Evolutionary conservation across 345 rosid genomes (phyloP).

Genomic region (Rubroshorea leprosula): DNA sequence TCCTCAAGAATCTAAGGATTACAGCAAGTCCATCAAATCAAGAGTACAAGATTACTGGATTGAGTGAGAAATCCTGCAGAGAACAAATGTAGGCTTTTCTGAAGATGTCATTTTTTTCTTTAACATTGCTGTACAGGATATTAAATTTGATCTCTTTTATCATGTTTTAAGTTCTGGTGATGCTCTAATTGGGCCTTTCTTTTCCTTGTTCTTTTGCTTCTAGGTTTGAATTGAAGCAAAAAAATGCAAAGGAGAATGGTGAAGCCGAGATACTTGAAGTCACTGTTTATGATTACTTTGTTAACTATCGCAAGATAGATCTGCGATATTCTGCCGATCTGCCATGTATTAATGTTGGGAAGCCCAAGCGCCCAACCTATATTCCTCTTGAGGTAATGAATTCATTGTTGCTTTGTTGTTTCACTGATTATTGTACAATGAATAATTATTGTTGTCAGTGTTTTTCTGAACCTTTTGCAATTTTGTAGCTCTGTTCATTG

Average conservation of each 20-base stretch:
- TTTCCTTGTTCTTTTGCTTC: slow-evolving; percentile 12
- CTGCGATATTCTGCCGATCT: slow-evolving; percentile 59
- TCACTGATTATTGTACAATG: neutral
- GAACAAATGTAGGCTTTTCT: slow-evolving; percentile 40
- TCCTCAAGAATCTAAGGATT: slow-evolving; percentile 69
- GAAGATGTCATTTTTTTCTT: neutral
- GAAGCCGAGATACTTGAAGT: slow-evolving; percentile 42
- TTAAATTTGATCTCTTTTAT: neutral
- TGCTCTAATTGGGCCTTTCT: too few relatives aligned
- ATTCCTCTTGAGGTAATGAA: slow-evolving; percentile 65
- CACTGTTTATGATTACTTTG: slow-evolving; percentile 71
- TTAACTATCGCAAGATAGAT: slow-evolving; percentile 41
- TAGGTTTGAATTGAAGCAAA: slow-evolving; percentile 61
- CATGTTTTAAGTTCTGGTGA: neutral
- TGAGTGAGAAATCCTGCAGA: slow-evolving; percentile 60
- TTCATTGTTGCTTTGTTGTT: neutral
- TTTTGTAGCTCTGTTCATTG: slow-evolving; percentile 58
- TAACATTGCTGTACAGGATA: neutral
- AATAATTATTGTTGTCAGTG: too few relatives aligned
- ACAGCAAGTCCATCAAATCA: slow-evolving; percentile 63
- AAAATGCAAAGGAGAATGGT: slow-evolving; percentile 30
- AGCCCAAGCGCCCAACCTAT: slow-evolving; percentile 78
- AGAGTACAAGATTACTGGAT: slow-evolving; percentile 76
- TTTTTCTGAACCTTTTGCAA: neutral
- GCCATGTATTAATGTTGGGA: slow-evolving; percentile 93